Evolutionary conservation across 768 basidiomycete genomes (phyloP).

Genomic region (Rhizopogon salebrosus): DNA sequence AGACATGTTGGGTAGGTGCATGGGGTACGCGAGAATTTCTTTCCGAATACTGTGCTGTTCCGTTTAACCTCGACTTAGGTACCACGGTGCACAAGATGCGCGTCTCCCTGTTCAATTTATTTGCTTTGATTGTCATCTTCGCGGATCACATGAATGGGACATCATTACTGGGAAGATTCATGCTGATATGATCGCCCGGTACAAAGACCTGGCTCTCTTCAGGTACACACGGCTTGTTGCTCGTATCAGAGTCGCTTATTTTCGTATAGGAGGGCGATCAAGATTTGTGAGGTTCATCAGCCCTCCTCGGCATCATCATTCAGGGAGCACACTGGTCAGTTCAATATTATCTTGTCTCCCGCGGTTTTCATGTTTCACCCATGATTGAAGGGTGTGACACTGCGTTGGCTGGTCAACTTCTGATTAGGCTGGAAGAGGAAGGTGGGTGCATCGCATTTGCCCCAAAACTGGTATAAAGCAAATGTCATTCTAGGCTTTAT

Average conservation of each 20-base stretch:
- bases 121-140: constrained; percentile 76
- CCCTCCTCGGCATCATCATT: constrained; percentile 46
- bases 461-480: background rate
- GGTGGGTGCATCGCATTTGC: constrained; percentile 33
- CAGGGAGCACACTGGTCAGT: constrained; percentile 54
- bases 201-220: constrained; percentile 65
- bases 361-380: background rate
- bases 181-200: constrained; percentile 52
- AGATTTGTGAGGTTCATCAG: constrained; percentile 51
- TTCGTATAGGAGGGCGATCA: constrained; percentile 56
- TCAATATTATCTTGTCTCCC: background rate
- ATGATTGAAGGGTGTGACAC: constrained; percentile 43
- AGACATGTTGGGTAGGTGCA: constrained; percentile 25
- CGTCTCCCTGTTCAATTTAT: constrained; percentile 57
- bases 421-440: constrained; percentile 67
- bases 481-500: constrained; percentile 48
- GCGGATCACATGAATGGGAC: constrained; percentile 63
- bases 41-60: background rate
- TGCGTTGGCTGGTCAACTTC: constrained; percentile 52
- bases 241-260: background rate
- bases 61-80: constrained; percentile 33
- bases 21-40: constrained; percentile 25
- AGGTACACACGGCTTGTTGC: constrained; percentile 37
- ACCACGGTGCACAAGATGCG: constrained; percentile 52
- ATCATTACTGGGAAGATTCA: constrained; percentile 57